Percentiles rank a stretch among this genome's conserved stretches.
Conservation (phyloP, 768 basidiomycete species). For the Russula sp. region DNA sequence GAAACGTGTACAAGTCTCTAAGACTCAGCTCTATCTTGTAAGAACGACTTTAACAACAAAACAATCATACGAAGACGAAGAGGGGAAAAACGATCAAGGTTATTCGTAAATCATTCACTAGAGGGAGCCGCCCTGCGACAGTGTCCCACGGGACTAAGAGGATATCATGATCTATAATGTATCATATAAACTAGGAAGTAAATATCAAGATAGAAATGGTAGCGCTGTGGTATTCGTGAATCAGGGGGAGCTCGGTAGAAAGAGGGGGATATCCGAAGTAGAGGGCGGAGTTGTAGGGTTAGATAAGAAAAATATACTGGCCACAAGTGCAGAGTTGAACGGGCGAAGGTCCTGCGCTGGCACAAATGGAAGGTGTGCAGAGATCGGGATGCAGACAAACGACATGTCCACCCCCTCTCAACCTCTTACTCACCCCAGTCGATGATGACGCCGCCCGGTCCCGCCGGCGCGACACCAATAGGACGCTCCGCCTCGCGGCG, state of each 20-base stretch:
- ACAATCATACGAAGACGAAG: neutral
- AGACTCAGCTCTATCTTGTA: no score
- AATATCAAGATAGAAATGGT: neutral
- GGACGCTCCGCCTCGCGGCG: constrained; percentile 67
- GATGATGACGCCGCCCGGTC: constrained; percentile 64
- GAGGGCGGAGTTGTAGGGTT: neutral
- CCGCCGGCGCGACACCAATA: constrained; percentile 58
- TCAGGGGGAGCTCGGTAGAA: neutral
- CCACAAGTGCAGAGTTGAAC: neutral
- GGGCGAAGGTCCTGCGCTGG: neutral
- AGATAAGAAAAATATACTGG: neutral
- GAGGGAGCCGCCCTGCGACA: constrained; percentile 10
- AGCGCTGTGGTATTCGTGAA: constrained; percentile 1
- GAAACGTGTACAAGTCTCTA: no score
- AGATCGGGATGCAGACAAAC: neutral
- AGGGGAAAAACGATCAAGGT: neutral
- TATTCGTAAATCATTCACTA: neutral
- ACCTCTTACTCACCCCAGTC: constrained; percentile 59
- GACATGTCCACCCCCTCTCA: no score
- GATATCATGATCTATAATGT: neutral
- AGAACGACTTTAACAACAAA: neutral
- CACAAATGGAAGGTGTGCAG: neutral
- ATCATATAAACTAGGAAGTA: neutral
- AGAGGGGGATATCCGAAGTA: constrained; percentile 7
- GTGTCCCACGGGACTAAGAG: neutral